Evolutionary conservation across 2,329 filamentous ascomycete genomes (phyloP), one percentile per base, ranked within the genome.

Genomic region (Ophiocordyceps sinensis): DNA sequence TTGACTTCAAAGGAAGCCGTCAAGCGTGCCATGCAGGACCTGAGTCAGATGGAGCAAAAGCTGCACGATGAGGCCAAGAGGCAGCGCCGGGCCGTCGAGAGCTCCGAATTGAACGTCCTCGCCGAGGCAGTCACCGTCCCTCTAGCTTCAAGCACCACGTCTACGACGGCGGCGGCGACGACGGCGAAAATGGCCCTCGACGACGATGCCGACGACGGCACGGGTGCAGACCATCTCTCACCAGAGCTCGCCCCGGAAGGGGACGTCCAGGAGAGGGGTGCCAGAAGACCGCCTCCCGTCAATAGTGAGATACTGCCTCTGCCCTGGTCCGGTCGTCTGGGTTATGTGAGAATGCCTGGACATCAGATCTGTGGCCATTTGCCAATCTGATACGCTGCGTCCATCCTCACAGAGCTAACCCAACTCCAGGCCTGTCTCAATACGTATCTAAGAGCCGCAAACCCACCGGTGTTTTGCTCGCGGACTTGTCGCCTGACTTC

Each of bases 401-500:
- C 12, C 28, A 19, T 17, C 12, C 15, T 6, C 12, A 40, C 9
- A 35, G 13, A 30, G 42, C 43, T 49, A 36, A 47, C 12, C n/a
- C 11, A 39, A 34, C 4, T 43, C 3, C 41, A 74, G 84, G 87
- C 89, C 11, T 95, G 88, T 54, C 65, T 96, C 14, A 94, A 94
- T 56, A 96, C 89, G 0, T 95, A 95, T 57, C 70, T 96, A 2
- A 81, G 89, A 36, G 73, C 75, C 40, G 78, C 84, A 2, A 89
- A 79, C 46, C 85, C 86, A 8, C 79, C 89, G 0, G 78, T 96
- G 1, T 96, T 95, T 60, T 84, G 80, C 48, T 95, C 89, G 0
- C 76, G 89, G 42, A 95, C 89, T 1, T 95, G 88, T 55, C 82
- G 88, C 28, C 89, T 96, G 46, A 72, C 85, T 1, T 94, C 86